Percentiles rank a stretch among this genome's conserved stretches.
Conservation (phyloP, 257 asterid species). For the Craterostigma plantagineum region DNA sequence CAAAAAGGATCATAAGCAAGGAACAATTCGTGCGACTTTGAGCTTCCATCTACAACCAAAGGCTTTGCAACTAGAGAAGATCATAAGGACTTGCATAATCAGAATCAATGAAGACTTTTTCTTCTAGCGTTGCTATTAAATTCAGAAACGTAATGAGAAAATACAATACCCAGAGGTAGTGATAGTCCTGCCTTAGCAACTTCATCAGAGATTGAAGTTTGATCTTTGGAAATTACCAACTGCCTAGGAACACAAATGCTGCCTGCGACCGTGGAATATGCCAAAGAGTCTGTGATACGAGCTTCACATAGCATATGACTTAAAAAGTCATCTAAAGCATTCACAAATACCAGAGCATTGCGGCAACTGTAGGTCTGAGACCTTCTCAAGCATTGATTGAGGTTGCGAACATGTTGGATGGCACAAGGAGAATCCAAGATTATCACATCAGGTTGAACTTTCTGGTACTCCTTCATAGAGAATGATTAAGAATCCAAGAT, state of each 20-base stretch:
- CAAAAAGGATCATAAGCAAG: conserved; percentile 68
- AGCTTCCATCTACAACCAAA: conserved; percentile 52
- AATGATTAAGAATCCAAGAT: neutral
- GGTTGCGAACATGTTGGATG: conserved; percentile 55
- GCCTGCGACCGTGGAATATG: conserved; percentile 19
- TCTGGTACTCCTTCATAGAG: conserved; percentile 48
- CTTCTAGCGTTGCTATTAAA: neutral
- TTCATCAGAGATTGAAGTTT: conserved; percentile 45
- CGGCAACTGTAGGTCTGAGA: conserved; percentile 55
- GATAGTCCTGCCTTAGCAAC: conserved; percentile 48
- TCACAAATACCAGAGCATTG: conserved; percentile 37
- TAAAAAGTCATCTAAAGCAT: neutral
- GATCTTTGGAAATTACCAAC: conserved; percentile 45
- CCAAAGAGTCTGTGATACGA: no score
- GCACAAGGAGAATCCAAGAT: conserved; percentile 86
- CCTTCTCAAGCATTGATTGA: conserved; percentile 83
- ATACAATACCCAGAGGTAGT: conserved; percentile 53
- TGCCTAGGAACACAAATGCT: conserved; percentile 63
- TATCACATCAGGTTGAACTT: conserved; percentile 60
- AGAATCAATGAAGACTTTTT: neutral
- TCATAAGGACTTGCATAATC: neutral
- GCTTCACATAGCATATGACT: no score
- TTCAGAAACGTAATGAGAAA: conserved; percentile 4
- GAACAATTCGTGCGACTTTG: conserved; percentile 64
- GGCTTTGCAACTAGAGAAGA: conserved; percentile 66